phyloP scores from a whole-genome alignment of 805 yeast genomes.

The Lipomyces spencermartinsiae region DNA sequence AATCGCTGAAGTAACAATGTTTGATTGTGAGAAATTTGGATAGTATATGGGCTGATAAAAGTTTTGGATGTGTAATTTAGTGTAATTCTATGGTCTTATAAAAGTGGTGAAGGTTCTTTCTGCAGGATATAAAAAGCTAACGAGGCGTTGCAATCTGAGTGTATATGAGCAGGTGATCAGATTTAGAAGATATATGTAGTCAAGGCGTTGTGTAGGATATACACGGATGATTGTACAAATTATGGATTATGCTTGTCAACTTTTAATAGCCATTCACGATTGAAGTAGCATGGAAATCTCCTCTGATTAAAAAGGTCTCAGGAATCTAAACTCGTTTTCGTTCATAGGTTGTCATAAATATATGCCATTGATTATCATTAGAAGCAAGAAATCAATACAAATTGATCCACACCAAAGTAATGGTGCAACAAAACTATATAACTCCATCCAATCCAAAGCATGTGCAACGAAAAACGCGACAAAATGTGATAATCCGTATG shows the following conservation, averaged over 20 bases:
- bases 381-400: conserved; percentile 2
- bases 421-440: conserved; percentile 7
- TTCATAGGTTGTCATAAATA: neutral
- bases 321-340: no score
- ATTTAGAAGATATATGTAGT: neutral
- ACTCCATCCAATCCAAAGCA: conserved; percentile 12
- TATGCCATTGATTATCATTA: neutral
- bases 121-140: neutral
- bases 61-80: neutral
- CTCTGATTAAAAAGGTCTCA: no score
- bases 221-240: neutral
- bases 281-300: no score
- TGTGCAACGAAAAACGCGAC: neutral
- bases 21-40: neutral
- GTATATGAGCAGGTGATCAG: neutral
- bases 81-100: neutral
- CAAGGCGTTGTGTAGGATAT: neutral
- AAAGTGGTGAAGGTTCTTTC: neutral
- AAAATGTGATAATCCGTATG: neutral
- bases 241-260: no score
- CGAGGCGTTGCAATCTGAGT: neutral
- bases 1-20: conserved; percentile 61
- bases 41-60: neutral
- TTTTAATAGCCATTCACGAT: no score
- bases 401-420: neutral